Conservation (phyloP, 1,139 yeast species). For the Kodamaea plutei region DNA sequence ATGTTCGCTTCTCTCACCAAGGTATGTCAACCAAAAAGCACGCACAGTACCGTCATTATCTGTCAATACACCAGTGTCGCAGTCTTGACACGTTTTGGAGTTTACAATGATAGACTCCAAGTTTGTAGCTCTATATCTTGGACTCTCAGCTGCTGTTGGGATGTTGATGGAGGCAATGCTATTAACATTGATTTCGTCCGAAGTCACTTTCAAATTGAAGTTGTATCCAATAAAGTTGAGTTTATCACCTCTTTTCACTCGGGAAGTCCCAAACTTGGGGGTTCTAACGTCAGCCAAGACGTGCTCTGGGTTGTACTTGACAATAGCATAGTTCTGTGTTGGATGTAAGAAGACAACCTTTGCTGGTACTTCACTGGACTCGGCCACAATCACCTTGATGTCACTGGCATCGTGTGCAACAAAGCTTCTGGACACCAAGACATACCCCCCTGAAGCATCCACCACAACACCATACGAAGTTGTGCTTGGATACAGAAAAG, state of each 20-base stretch:
- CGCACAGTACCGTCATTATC: conserved; percentile 75
- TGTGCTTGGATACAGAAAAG: conserved; percentile 59
- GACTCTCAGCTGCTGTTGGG: conserved; percentile 64
- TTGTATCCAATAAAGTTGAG: conserved; percentile 78
- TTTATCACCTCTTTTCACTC: conserved; percentile 72
- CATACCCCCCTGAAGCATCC: conserved; percentile 76
- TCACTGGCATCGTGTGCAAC: conserved; percentile 88
- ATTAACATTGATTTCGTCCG: conserved; percentile 73
- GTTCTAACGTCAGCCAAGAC: conserved; percentile 45
- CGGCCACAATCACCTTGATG: conserved; percentile 76
- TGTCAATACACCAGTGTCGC: conserved; percentile 78
- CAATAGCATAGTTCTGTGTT: conserved; percentile 77
- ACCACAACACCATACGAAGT: conserved; percentile 75
- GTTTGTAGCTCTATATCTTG: conserved; percentile 83
- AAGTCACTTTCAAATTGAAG: conserved; percentile 61
- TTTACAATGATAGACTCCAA: conserved; percentile 76
- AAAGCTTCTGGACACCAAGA: conserved; percentile 69
- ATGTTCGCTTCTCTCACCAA: conserved; percentile 57
- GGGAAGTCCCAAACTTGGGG: conserved; percentile 55
- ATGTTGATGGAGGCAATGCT: conserved; percentile 72
- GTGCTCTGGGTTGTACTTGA: conserved; percentile 74
- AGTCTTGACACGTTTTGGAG: conserved; percentile 66
- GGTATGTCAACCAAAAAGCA: conserved; percentile 78
- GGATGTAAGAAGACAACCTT: conserved; percentile 84
- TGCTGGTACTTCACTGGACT: conserved; percentile 78